A percentile compares a stretch with the other conserved stretches of the same genome.
Conservation (phyloP, 805 yeast genomes). For the Metschnikowia reukaufii region DNA sequence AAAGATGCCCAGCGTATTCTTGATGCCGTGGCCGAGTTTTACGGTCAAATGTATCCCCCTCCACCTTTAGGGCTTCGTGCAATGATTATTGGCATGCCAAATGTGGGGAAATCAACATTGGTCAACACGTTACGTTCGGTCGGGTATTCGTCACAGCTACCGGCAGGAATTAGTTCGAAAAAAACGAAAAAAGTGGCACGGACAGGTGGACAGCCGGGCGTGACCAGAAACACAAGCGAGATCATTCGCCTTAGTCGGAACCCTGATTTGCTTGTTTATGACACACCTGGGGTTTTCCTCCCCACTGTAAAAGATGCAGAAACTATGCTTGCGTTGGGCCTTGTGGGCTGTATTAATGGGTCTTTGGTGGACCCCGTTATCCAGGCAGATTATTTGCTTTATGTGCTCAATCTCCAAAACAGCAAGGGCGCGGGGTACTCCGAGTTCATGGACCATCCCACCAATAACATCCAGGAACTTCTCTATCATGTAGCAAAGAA, state of each 20-base stretch:
- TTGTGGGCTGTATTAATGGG: constrained; percentile 73
- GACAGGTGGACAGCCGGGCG: constrained; percentile 89
- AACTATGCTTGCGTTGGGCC: constrained; percentile 70
- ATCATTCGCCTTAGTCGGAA: constrained; percentile 59
- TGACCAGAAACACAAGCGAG: constrained; percentile 77
- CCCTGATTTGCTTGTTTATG: constrained; percentile 72
- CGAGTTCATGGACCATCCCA: constrained; percentile 56
- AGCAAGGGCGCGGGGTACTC: constrained; percentile 45
- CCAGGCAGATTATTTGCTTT: constrained; percentile 83
- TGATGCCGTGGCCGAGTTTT: constrained; percentile 46
- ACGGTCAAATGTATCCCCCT: constrained; percentile 52
- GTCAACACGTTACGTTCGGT: constrained; percentile 67
- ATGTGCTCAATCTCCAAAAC: constrained; percentile 64
- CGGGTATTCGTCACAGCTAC: constrained; percentile 28
- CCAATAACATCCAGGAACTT: constrained; percentile 66
- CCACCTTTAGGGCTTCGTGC: constrained; percentile 83
- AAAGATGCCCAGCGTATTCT: constrained; percentile 53
- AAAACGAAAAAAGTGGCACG: constrained; percentile 65
- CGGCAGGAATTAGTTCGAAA: constrained; percentile 32
- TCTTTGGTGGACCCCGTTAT: constrained; percentile 77
- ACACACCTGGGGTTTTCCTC: constrained; percentile 89
- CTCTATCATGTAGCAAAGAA: constrained; percentile 48
- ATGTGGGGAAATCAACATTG: constrained; percentile 92
- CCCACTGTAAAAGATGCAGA: constrained; percentile 67
- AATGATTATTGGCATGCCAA: constrained; percentile 91